Base-by-base conservation (phyloP, 2,329 filamentous ascomycete genomes). In the Fusarium sp. region DNA sequence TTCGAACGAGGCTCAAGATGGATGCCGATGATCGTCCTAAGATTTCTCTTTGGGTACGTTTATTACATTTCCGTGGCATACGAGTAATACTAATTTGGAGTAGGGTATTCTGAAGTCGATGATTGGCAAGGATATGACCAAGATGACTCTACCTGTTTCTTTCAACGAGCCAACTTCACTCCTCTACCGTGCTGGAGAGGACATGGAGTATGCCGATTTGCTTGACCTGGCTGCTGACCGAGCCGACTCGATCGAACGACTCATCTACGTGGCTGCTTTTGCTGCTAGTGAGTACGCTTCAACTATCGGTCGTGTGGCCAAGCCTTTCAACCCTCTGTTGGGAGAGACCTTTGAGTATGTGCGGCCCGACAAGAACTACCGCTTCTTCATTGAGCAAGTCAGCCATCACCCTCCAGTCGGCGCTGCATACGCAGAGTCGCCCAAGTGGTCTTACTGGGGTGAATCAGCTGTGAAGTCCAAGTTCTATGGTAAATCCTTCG, bases 81-180 rank as follows among this genome's bases (percentile, higher is more conserved):
- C 29, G 11, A 33, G 5, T 22, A 15, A 46, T 54, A 41, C 79
- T 81, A 70, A 81, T 71, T 44, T 14, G 17, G 41, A 50, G 33
- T 72, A 98, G 95, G 92, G 93, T 74, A 98, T 99, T 75, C 85
- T 99, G 71, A 99, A 98, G 84, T 98, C 95, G 27, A 98, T 99
- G 96, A 97, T 99, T 82, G 96, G 96, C 71, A 98, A 99, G 81
- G 96, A 99, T 79, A 98, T 99, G 96, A 98, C 96, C 41, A 98
- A 97, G 85, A 99, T 99, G 95, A 98, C 96, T 1, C 85, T 99
- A 25, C 96, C 96, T 0, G 96, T 99, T 4, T 97, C 96, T 1
- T 98, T 99, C 86, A 99, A 99, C 83, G 96, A 99, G 82, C 96
- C 96, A 1, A 99, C 96, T 0, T 98, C 96, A 10, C 86, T 99